Base-by-base conservation (phyloP, 495 filamentous ascomycete species). In the Podospora sp. region DNA sequence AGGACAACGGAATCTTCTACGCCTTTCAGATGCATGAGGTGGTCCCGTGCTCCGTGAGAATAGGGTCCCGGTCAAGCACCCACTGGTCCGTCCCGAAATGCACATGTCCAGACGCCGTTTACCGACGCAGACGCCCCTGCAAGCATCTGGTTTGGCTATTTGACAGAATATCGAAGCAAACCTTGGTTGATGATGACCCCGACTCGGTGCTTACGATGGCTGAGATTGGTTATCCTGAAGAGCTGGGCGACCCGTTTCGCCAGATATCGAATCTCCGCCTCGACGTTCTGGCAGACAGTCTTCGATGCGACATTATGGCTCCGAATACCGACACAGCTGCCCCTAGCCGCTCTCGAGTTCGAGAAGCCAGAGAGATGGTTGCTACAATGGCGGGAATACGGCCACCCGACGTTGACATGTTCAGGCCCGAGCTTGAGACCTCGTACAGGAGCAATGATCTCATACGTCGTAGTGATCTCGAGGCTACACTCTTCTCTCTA, bases 111-210 rank as follows among this genome's bases (percentile, higher is more conserved):
- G 72, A 75, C 50, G 74, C 73, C 52, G 62, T 64, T 26, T 72
- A 71, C 50, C 69, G 66, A 6, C 29, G 65, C 16, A 25, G 36
- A 49, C 69, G 70, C 8, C 81, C 80, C 0, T 84, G 82, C 73
- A 79, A 79, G n/a, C 82, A 84, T 63, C 71, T 81, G 24, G 72
- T 84, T 61, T 84, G 81, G 80, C 75, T 84, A 24, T 76, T 82
- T 55, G 82, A 84, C 72, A 74, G 73, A 59, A 75, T 84, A 27
- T 72, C 78, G 14, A 79, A 77, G 59, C 78, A 80, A 49, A 67
- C 75, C 33, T 67, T 81, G 0, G 69, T 75, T 60, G 72, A 76
- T 40, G 76, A 78, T 52, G 73, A 79, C 24, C 76, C 74, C 40
- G 68, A 75, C 9, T 68, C 73, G n/a, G 72, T 74, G 25, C 72